These are phyloP conservation scores for Allium fistulosum DNA, from an alignment of 106 monocot genomes.

Conservation along the genomic window DNA sequence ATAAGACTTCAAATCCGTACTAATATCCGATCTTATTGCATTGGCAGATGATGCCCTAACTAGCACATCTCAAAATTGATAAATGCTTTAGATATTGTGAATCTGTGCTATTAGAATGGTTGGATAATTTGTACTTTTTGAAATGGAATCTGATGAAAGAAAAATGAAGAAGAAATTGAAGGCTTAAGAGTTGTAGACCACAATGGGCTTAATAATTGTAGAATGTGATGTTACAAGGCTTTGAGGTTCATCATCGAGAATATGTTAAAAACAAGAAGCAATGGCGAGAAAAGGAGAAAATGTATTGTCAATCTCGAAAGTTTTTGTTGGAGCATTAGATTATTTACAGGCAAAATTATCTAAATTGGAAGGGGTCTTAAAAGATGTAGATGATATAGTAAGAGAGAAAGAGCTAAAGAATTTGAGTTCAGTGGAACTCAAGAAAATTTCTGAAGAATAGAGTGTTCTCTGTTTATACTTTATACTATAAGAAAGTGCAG, in stretches of 20 bases:
- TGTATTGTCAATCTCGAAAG: constrained; percentile 28
- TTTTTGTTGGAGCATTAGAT: constrained; percentile 57
- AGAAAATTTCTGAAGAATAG: too few relatives aligned
- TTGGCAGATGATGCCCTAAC: constrained; percentile 78
- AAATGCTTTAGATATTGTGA: constrained; percentile 63
- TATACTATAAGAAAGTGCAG: too few relatives aligned
- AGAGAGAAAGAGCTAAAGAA: too few relatives aligned
- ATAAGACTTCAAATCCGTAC: constrained; percentile 67
- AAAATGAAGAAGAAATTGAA: constrained; percentile 46
- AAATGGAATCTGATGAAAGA: constrained; percentile 36
- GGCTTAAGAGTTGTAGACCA: constrained; percentile 29
- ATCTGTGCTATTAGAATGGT: constrained; percentile 71
- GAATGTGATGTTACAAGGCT: constrained; percentile 67
- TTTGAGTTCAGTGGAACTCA: too few relatives aligned
- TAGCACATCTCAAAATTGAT: constrained; percentile 60
- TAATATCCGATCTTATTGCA: constrained; percentile 61
- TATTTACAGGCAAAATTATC: constrained; percentile 73
- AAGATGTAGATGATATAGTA: constrained; percentile 27
- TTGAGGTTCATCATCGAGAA: constrained; percentile 67
- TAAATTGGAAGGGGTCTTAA: constrained; percentile 50
- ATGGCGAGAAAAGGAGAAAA: constrained; percentile 67
- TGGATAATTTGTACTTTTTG: constrained; percentile 83
- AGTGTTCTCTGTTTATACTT: too few relatives aligned
- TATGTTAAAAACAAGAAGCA: constrained; percentile 84
- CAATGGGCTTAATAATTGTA: constrained; percentile 73